These are phyloP conservation scores for Ophiostoma australiae DNA, from an alignment of 2,329 filamentous ascomycete species.

Conservation along the genomic window DNA sequence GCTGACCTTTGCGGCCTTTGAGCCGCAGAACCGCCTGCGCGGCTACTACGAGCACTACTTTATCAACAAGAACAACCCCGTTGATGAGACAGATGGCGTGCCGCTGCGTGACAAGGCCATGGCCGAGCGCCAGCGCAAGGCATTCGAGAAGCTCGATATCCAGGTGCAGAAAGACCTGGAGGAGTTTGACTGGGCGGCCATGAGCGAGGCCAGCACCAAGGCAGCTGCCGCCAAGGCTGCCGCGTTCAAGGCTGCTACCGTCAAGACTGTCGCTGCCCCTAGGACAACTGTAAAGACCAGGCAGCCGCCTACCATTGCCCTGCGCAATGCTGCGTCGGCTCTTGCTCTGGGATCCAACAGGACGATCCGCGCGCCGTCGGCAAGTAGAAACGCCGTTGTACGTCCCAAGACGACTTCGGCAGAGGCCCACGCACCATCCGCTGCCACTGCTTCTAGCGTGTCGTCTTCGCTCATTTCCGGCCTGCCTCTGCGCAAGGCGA, in stretches of 20 bases:
- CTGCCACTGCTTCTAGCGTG: slow-evolving; percentile 26
- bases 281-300: slow-evolving; percentile 18
- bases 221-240: not conserved
- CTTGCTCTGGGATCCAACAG: slow-evolving; percentile 40
- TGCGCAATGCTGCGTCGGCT: slow-evolving; percentile 52
- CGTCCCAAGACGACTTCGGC: slow-evolving; percentile 21
- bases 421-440: not conserved
- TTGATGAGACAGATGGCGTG: slow-evolving; percentile 60
- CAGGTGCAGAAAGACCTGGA: slow-evolving; percentile 63
- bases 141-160: slow-evolving; percentile 56
- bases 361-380: slow-evolving; percentile 11
- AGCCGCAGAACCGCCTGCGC: slow-evolving; percentile 54
- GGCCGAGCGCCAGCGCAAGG: slow-evolving; percentile 48
- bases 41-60: slow-evolving; percentile 58
- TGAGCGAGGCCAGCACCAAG: slow-evolving; percentile 13
- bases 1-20: slow-evolving; percentile 54
- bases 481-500: slow-evolving; percentile 24
- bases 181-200: slow-evolving; percentile 55
- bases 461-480: slow-evolving; percentile 20
- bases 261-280: slow-evolving; percentile 40
- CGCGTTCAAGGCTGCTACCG: slow-evolving; percentile 21
- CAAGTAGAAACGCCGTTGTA: not conserved
- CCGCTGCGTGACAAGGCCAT: slow-evolving; percentile 58
- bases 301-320: slow-evolving; percentile 47
- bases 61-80: slow-evolving; percentile 40